phyloP scores from a whole-genome alignment of 306 rosid species.

The Cucumis sativus region Cucumber_9930_V3 NC_026657.2:4813001-4813500 shows the following conservation, averaged over 20 bases:
- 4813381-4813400: no score
- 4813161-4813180: not conserved
- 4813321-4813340: not conserved
- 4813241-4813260: not conserved
- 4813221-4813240: not conserved
- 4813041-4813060: no score
- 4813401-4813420: not conserved
- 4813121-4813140: not conserved
- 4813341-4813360: not conserved
- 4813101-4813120: not conserved
- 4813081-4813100: no score
- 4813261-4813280: not conserved
- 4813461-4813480: not conserved
- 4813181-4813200: not conserved
- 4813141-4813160: no score
- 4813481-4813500: constrained; percentile 3
- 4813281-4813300: not conserved
- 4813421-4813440: not conserved
- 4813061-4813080: no score
- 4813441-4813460: not conserved
- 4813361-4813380: not conserved
- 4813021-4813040: no score
- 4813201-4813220: not conserved
- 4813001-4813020: no score
- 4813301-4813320: not conserved